Evolutionary conservation across 2,329 filamentous ascomycete genomes (phyloP), one percentile per base, ranked within the genome.

Genomic region (Anisogramma anomala): DNA sequence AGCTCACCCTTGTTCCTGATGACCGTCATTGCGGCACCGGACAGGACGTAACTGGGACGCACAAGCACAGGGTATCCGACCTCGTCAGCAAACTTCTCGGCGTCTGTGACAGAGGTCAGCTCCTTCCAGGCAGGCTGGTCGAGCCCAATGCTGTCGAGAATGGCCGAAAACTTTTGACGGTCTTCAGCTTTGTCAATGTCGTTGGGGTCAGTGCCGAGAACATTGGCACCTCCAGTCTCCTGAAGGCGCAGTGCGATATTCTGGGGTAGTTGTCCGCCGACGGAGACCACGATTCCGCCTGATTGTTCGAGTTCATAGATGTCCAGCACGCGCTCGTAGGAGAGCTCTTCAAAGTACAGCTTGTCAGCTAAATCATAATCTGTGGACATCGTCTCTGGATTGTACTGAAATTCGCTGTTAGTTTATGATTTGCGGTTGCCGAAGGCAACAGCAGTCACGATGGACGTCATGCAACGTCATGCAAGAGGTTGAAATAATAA

Each of bases 51-150:
- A 53, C 78, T 85, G 36, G 91, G 91, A 47, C 91, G 85, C 50
- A 96, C 89, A 37, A 98, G 77, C 30, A 98, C 91, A 14, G 91
- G 91, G 65, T 95, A 98, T 50, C 82, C 79, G 48, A 96, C 91
- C 52, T 77, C 67, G 10, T 85, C 68, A 37, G 87, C 88, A 54
- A 96, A 98, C 48, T 74, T 68, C 66, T 88, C 82, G n/a, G 88
- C 91, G 15, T 84, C 91, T 48, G 81, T 68, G 47, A 89, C 84
- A 13, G 85, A 95, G 22, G 84, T 94, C 28, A 96, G 77, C 62
- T 98, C 91, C 65, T 94, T 94, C 91, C 91, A 98, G 8, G 86
- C 87, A 26, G 91, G 91, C 66, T 98, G 91, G 59, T 96, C 89
- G 42, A 98, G 79, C 45, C 88, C 89, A 53, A 96, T 95, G 61